Conservation (phyloP, 192 early-diverging fungal species). For the Powellomyces hirtus region DNA sequence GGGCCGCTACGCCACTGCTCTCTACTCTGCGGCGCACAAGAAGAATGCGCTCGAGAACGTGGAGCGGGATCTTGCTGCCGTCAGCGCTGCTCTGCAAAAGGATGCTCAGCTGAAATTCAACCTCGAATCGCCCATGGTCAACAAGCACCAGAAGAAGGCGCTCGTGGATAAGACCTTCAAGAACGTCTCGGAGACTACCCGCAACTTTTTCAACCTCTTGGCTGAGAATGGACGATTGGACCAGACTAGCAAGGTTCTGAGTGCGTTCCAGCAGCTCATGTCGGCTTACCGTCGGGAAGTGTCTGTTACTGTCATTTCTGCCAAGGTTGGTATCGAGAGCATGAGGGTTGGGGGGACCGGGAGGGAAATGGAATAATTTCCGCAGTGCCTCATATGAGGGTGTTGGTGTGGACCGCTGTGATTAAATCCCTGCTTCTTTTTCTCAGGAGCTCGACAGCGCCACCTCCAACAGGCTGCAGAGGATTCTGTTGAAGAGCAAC, state of each 20-base stretch:
- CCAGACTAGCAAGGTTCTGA: conserved; percentile 79
- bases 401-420: too few relatives aligned
- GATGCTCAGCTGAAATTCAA: conserved; percentile 68
- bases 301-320: conserved; percentile 83
- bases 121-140: conserved; percentile 85
- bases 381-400: too few relatives aligned
- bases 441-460: conserved; percentile 60
- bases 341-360: too few relatives aligned
- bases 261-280: conserved; percentile 80
- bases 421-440: too few relatives aligned
- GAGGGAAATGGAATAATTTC: too few relatives aligned
- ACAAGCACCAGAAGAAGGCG: conserved; percentile 73
- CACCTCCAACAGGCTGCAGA: conserved; percentile 69
- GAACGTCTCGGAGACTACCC: conserved; percentile 59
- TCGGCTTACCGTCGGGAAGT: conserved; percentile 86
- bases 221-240: conserved; percentile 93
- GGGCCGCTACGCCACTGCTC: conserved; percentile 95
- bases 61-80: conserved; percentile 75
- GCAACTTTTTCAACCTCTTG: conserved; percentile 88
- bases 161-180: conserved; percentile 67
- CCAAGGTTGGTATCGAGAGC: conserved; percentile 69
- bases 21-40: conserved; percentile 89
- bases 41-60: conserved; percentile 75
- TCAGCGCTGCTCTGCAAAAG: conserved; percentile 69
- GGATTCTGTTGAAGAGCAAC: conserved; percentile 75